A percentile compares a stretch with the other conserved stretches of the same genome.
phyloP scores from a whole-genome alignment of 2,329 filamentous ascomycete species.

The Periconia sp. region DNA sequence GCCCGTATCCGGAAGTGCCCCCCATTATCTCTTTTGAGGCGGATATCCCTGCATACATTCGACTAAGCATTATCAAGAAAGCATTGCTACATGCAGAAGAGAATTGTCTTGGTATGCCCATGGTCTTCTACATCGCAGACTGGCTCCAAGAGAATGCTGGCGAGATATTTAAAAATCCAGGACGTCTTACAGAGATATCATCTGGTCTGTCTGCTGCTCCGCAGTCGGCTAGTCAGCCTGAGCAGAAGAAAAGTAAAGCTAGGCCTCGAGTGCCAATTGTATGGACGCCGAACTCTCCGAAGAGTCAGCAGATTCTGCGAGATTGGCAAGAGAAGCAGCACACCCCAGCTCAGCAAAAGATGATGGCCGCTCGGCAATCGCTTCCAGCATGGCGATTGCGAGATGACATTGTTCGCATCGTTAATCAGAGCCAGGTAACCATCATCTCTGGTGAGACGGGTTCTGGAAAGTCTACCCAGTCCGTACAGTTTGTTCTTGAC shows the following conservation, averaged over 20 bases:
- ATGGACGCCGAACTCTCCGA: conserved; percentile 61
- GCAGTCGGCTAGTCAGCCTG: conserved; percentile 30
- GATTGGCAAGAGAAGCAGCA: conserved; percentile 72
- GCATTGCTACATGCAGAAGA: conserved; percentile 70
- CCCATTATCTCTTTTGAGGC: conserved; percentile 69
- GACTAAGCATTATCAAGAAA: conserved; percentile 81
- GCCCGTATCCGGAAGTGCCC: conserved; percentile 68
- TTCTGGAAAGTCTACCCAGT: conserved; percentile 95
- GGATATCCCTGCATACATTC: conserved; percentile 85
- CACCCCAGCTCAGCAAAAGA: conserved; percentile 67
- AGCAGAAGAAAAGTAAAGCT: conserved; percentile 19
- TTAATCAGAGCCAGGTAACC: conserved; percentile 79
- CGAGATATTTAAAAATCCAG: conserved; percentile 80
- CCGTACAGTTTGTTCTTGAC: conserved; percentile 92
- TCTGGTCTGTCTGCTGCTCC: conserved; percentile 64
- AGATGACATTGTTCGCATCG: conserved; percentile 73
- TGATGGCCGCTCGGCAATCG: conserved; percentile 70
- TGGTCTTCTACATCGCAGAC: conserved; percentile 87
- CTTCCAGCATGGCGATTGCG: conserved; percentile 87
- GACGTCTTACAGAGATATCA: conserved; percentile 80
- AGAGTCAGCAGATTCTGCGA: conserved; percentile 60
- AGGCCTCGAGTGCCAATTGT: conserved; percentile 57
- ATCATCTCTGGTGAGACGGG: conserved; percentile 98
- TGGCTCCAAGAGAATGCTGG: conserved; percentile 88
- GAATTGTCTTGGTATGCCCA: conserved; percentile 77